Conservation (phyloP, 129 eudicot genomes). For the Erigeron canadensis region DNA sequence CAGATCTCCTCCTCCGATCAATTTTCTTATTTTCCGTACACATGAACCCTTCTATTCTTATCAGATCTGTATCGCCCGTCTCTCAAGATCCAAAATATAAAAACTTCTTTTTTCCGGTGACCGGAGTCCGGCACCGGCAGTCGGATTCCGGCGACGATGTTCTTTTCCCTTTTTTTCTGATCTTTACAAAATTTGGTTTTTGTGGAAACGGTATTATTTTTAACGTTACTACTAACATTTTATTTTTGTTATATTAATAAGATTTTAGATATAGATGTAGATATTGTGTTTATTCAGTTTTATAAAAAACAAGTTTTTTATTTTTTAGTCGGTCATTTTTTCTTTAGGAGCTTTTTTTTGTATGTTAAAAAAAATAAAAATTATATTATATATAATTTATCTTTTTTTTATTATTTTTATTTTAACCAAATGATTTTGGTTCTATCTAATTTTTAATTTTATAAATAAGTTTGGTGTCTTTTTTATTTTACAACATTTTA, state of each 20-base stretch:
- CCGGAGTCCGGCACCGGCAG: neutral
- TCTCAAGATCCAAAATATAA: slow-evolving; percentile 7
- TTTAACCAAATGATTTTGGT: neutral
- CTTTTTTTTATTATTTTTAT: neutral
- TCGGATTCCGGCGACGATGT: slow-evolving; percentile 10
- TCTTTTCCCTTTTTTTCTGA: slow-evolving; percentile 4
- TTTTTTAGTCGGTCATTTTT: neutral
- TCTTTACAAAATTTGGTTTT: slow-evolving; percentile 20
- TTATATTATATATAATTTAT: neutral
- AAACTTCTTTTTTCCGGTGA: slow-evolving; percentile 24
- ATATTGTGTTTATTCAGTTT: no score
- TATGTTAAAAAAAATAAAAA: no score
- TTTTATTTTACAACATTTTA: no score
- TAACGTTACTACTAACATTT: neutral
- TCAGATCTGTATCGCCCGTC: slow-evolving; percentile 18
- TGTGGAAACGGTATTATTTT: slow-evolving; percentile 20
- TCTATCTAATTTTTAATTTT: neutral
- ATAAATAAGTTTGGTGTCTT: neutral
- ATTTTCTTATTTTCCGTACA: neutral
- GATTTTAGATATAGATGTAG: neutral
- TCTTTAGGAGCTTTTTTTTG: neutral
- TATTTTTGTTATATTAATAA: slow-evolving; percentile 1
- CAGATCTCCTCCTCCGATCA: slow-evolving; percentile 26
- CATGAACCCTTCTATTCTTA: neutral
- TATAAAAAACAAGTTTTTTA: neutral